Conservation (phyloP, 352 stramenopile species). For the Pythium rhizo-oryzae region DNA sequence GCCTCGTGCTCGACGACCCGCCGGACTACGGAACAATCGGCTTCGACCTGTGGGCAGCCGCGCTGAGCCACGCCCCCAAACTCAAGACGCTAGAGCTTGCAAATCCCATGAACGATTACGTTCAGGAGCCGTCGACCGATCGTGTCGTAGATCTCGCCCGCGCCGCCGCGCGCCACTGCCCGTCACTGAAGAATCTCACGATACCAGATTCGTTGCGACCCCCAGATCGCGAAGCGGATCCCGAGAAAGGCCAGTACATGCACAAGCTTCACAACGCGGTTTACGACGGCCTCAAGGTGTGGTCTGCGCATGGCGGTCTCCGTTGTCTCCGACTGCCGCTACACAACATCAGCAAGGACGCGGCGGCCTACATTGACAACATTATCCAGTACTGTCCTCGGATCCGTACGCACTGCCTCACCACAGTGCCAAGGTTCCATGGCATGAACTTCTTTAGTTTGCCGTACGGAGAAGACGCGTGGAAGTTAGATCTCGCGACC, state of each 20-base stretch:
- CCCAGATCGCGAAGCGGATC: too few species aligned
- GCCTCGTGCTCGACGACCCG: neutral
- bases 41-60: neutral
- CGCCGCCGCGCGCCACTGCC: neutral
- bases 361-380: neutral
- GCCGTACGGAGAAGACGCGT: too few species aligned
- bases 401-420: neutral
- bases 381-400: neutral
- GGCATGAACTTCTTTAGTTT: too few species aligned
- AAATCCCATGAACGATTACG: neutral
- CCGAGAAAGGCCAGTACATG: neutral
- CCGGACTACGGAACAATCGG: neutral
- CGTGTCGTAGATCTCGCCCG: neutral
- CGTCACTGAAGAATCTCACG: neutral
- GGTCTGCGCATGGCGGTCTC: neutral
- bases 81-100: neutral
- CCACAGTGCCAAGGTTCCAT: too few species aligned
- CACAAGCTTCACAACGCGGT: neutral
- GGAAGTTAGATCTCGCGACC: neutral
- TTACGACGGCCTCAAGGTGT: neutral
- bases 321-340: slow-evolving; percentile 1
- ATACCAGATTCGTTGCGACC: neutral
- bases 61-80: neutral
- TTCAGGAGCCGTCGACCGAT: neutral
- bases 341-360: slow-evolving; percentile 1